Percentiles rank a stretch among this genome's conserved stretches.
These are phyloP conservation scores for Podila verticillata DNA, from an alignment of 192 early-diverging fungal species.

Conservation along the genomic window DNA sequence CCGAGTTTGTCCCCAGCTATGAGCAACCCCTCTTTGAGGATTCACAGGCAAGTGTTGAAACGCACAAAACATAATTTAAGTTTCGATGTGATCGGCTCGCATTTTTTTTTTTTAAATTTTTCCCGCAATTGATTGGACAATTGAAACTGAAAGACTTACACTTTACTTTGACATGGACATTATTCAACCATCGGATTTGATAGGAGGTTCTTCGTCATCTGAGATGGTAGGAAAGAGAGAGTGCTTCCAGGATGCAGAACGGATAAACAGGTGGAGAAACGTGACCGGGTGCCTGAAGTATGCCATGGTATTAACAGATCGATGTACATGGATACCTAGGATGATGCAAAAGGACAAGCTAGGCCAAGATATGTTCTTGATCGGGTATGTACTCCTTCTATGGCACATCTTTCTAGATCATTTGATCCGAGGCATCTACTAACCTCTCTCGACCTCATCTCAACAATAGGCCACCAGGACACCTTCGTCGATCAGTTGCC, in stretches of 20 bases:
- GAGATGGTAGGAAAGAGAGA: slow-evolving; percentile 38
- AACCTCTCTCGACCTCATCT: not conserved
- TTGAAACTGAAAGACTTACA: not conserved
- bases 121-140: too few relatives aligned
- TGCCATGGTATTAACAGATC: too few relatives aligned
- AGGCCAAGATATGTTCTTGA: slow-evolving; percentile 85
- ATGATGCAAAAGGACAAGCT: slow-evolving; percentile 88
- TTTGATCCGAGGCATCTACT: not conserved
- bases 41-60: slow-evolving; percentile 56
- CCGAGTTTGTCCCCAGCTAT: slow-evolving; percentile 64
- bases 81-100: not conserved
- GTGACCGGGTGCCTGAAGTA: too few relatives aligned
- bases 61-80: not conserved
- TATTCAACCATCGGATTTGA: not conserved
- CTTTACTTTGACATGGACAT: not conserved
- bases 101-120: not conserved
- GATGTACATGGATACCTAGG: slow-evolving; percentile 50
- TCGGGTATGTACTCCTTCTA: slow-evolving; percentile 55
- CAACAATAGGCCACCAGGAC: slow-evolving; percentile 69
- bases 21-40: slow-evolving; percentile 62
- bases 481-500: slow-evolving; percentile 70
- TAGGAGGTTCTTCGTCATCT: slow-evolving; percentile 55
- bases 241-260: not conserved
- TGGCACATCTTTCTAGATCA: not conserved
- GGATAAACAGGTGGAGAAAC: not conserved